Base-by-base conservation (phyloP, 2,329 filamentous ascomycete species). In the Ceratocystis harringtonii region DNA sequence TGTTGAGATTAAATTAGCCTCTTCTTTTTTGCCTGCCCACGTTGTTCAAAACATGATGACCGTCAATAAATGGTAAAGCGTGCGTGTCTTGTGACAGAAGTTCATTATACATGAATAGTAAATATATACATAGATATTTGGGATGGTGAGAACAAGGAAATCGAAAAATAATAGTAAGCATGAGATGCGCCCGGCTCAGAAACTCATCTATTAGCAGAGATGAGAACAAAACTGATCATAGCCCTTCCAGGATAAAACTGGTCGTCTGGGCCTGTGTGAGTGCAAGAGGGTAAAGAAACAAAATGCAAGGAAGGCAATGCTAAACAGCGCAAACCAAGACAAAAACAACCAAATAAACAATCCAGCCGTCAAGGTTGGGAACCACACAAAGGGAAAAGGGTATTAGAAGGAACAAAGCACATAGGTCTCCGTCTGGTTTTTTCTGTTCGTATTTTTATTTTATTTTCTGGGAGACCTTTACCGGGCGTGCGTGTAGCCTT, bases 341-440 rank as follows among this genome's bases (percentile, higher is more conserved):
- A 22, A 45, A 60, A 64, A 66, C 36, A 57, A 60, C 45, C 44
- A 50, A 52, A 63, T 22, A 44, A 36, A 57, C 44, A 57, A 60
- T 50, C 22, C 28, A 52, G 8, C 25, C 48, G 28, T 36, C 30
- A 63, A 52, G 36, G 44, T 52, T n/a, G 32, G 45, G 43, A 36
- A 52, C 25, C 12, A 61, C 15, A 45, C 63, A 57, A 57, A 32
- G 52, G 52, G 12, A 32, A 58, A 52, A 25, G 4, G 28, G 17
- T 52, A 64, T 65, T 52, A 52, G 17, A 41, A 63, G 15, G 52
- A 50, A 64, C 19, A 41, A 57, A 32, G 30, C 55, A 28, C 25
- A 43, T 19, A 32, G 17, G 45, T 57, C 44, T 64, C 62, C 32
- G 17, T 36, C 48, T 41, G 10, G 1, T 1, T 55, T 55, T 30